Evolutionary conservation across 2,329 filamentous ascomycete genomes (phyloP).

Genomic region (Aspergillus arachidicola): DNA sequence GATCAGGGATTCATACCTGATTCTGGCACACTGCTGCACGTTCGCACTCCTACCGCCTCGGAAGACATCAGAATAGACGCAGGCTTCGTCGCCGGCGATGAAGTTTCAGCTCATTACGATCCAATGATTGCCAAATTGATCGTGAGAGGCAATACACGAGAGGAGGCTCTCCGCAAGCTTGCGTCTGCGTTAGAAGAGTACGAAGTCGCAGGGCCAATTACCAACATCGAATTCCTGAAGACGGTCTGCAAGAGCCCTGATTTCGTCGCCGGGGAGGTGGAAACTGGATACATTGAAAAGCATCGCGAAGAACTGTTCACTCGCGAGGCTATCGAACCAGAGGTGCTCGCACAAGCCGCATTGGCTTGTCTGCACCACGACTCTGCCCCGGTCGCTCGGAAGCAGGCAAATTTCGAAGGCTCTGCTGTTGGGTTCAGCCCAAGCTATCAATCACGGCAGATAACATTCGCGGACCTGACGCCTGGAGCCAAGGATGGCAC

Average conservation of each 20-base stretch:
- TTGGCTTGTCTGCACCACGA: constrained; percentile 67
- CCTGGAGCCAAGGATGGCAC: constrained; percentile 43
- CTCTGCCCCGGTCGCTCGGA: constrained; percentile 31
- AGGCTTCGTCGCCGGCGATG: constrained; percentile 87
- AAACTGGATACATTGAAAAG: constrained; percentile 95
- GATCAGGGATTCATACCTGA: constrained; percentile 91
- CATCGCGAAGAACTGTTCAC: constrained; percentile 78
- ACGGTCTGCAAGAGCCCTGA: constrained; percentile 76
- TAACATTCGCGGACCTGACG: constrained; percentile 55
- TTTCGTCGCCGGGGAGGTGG: constrained; percentile 84
- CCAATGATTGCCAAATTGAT: constrained; percentile 99
- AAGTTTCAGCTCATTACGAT: constrained; percentile 92
- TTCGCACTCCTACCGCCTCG: constrained; percentile 70
- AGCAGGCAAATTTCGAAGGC: constrained; percentile 33
- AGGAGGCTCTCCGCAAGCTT: constrained; percentile 81
- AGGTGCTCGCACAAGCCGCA: constrained; percentile 84
- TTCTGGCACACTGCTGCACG: constrained; percentile 82
- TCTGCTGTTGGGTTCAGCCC: constrained; percentile 60
- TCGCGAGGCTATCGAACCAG: constrained; percentile 62
- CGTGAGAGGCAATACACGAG: constrained; percentile 76
- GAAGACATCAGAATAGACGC: constrained; percentile 87
- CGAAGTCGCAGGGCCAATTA: constrained; percentile 88
- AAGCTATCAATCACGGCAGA: constrained; percentile 64
- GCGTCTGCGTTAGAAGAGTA: constrained; percentile 80
- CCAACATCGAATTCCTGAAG: constrained; percentile 97